Percentiles rank a stretch among this genome's conserved stretches.
These are phyloP conservation scores for Plectranthus barbatus DNA, from an alignment of 257 asterid species.

Conservation along the genomic window DNA sequence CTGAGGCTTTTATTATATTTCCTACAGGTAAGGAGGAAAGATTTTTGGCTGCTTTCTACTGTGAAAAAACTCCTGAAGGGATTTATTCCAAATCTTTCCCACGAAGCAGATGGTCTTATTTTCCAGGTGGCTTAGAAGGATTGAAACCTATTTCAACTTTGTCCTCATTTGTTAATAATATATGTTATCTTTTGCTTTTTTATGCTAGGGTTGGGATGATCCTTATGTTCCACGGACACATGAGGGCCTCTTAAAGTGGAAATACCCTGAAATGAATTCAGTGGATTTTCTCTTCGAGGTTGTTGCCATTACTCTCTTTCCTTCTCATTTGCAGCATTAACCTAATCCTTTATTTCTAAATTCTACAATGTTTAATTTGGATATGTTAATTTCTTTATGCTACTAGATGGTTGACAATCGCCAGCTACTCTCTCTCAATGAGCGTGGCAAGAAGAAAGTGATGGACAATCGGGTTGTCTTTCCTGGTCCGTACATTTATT, in stretches of 20 bases:
- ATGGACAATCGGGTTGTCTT: slow-evolving; percentile 75
- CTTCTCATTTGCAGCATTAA: neutral
- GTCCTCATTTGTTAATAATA: neutral
- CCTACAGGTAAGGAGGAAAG: slow-evolving; percentile 89
- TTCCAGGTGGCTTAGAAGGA: slow-evolving; percentile 63
- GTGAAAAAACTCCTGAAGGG: slow-evolving; percentile 77
- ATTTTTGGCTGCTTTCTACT: slow-evolving; percentile 91
- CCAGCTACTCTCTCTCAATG: slow-evolving; percentile 59
- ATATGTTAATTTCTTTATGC: neutral
- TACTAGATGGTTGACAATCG: slow-evolving; percentile 58
- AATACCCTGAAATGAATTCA: slow-evolving; percentile 85
- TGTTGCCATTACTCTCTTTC: slow-evolving; percentile 8
- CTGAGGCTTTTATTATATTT: slow-evolving; percentile 18
- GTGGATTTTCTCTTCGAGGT: slow-evolving; percentile 99
- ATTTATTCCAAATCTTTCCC: slow-evolving; percentile 91
- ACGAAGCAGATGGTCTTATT: slow-evolving; percentile 94
- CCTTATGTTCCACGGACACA: slow-evolving; percentile 96
- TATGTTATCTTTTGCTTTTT: neutral
- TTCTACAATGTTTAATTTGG: neutral
- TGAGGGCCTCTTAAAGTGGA: slow-evolving; percentile 97
- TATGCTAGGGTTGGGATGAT: slow-evolving; percentile 91
- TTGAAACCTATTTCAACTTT: slow-evolving; percentile 3
- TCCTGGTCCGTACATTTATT: slow-evolving; percentile 50
- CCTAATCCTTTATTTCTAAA: no score
- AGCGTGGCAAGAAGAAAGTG: slow-evolving; percentile 79